Evolutionary conservation across 2,329 filamentous ascomycete species (phyloP).

Genomic region (Hypocreales sp.): DNA sequence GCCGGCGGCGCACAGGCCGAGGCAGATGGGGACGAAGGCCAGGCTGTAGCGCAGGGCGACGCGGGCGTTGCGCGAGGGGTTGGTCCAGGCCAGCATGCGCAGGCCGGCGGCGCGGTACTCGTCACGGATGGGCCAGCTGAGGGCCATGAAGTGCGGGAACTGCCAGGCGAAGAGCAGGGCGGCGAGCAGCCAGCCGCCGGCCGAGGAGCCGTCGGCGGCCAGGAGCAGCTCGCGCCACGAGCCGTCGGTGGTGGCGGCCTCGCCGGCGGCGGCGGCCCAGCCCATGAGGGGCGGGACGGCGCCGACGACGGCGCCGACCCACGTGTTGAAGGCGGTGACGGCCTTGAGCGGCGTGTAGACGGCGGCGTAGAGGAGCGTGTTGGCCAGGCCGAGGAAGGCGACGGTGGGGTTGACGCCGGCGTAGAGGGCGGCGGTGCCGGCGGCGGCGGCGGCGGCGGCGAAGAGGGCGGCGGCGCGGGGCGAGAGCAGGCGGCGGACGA

Average conservation of each 20-base stretch:
- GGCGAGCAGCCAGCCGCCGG: slow-evolving; percentile 82
- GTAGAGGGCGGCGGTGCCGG: slow-evolving; percentile 61
- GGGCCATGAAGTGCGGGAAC: slow-evolving; percentile 93
- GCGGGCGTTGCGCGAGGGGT: slow-evolving; percentile 69
- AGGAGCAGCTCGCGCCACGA: slow-evolving; percentile 68
- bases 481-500: slow-evolving; percentile 69
- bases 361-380: slow-evolving; percentile 81
- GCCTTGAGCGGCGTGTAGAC: slow-evolving; percentile 89
- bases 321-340: slow-evolving; percentile 76
- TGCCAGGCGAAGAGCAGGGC: slow-evolving; percentile 86
- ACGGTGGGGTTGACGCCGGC: slow-evolving; percentile 91
- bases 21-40: slow-evolving; percentile 72
- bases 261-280: slow-evolving; percentile 87
- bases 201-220: slow-evolving; percentile 39
- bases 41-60: slow-evolving; percentile 81
- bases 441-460: slow-evolving; percentile 53
- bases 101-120: slow-evolving; percentile 66
- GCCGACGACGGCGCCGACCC: slow-evolving; percentile 85
- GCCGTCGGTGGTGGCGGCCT: slow-evolving; percentile 61
- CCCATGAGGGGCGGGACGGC: slow-evolving; percentile 95
- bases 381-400: slow-evolving; percentile 66
- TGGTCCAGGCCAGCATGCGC: slow-evolving; percentile 70
- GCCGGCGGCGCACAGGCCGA: slow-evolving; percentile 60
- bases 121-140: slow-evolving; percentile 76
- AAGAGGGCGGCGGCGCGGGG: slow-evolving; percentile 60